These are phyloP conservation scores for Entonaema liquescens DNA, from an alignment of 495 filamentous ascomycete genomes.

Conservation along the genomic window DNA sequence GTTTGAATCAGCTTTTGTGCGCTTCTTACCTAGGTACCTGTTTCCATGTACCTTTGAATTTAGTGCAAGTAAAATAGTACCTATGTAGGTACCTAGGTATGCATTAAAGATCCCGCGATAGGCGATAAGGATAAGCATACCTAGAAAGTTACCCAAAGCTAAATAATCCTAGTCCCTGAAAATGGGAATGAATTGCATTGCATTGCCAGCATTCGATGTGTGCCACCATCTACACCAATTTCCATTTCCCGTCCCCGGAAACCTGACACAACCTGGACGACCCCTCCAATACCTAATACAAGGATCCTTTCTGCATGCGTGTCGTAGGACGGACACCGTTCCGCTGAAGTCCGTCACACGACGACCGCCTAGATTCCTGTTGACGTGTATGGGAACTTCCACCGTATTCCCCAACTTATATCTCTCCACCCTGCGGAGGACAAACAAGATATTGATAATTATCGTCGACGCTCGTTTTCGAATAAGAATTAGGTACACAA, in stretches of 20 bases:
- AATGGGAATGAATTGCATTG: constrained; percentile 21
- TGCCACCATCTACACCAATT: not conserved
- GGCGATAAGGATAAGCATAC: constrained; percentile 17
- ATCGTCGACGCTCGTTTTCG: constrained; percentile 5
- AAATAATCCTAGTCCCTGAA: constrained; percentile 17
- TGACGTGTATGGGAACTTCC: not conserved
- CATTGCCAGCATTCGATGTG: constrained; percentile 23
- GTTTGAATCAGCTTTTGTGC: too few relatives aligned
- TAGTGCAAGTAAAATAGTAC: not conserved
- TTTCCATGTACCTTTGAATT: too few relatives aligned
- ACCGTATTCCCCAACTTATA: not conserved
- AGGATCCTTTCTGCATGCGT: constrained; percentile 1
- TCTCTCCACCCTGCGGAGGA: not conserved
- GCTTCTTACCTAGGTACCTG: not conserved
- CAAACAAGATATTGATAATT: not conserved
- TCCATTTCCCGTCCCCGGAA: not conserved
- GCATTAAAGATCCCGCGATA: constrained; percentile 17
- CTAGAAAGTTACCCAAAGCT: not conserved
- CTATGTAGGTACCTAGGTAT: too few relatives aligned
- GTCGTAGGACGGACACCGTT: not conserved
- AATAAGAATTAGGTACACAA: constrained; percentile 3
- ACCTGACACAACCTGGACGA: constrained; percentile 10
- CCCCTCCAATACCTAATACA: constrained; percentile 1
- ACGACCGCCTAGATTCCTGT: not conserved
- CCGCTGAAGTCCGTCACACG: not conserved